Evolutionary conservation across 305 asterid genomes (phyloP).

Genomic region (Plantago lanceolata): DNA sequence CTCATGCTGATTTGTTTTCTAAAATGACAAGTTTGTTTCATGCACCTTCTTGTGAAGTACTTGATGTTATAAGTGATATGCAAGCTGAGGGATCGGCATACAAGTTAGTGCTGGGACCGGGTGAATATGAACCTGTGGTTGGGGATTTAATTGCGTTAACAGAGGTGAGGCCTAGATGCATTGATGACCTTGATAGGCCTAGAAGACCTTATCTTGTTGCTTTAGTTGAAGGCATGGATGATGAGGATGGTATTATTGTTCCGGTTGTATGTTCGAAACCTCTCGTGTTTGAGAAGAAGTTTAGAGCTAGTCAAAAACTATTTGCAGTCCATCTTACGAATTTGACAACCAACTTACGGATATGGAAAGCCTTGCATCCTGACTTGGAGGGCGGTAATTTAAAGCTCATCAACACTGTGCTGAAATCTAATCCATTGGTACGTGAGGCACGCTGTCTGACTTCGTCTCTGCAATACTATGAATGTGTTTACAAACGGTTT

Average conservation of each 20-base stretch:
- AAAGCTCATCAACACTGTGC: constrained; percentile 30
- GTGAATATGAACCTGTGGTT: constrained; percentile 28
- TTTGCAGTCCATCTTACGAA: constrained; percentile 38
- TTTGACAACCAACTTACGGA: constrained; percentile 38
- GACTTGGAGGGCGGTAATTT: constrained; percentile 14
- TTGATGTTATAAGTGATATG: neutral
- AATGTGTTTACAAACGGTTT: neutral
- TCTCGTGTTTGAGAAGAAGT: constrained; percentile 15
- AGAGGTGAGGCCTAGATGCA: constrained; percentile 32
- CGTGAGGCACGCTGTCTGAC: neutral
- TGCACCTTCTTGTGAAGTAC: constrained; percentile 30
- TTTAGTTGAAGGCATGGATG: constrained; percentile 20
- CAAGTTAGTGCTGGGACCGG: neutral
- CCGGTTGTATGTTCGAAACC: constrained; percentile 27
- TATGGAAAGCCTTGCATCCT: constrained; percentile 37
- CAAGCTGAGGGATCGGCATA: constrained; percentile 22
- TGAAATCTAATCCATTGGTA: constrained; percentile 26
- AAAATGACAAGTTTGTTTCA: constrained; percentile 15
- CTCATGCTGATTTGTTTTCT: constrained; percentile 41
- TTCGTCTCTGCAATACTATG: neutral
- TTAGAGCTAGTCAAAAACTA: constrained; percentile 10
- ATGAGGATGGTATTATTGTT: neutral
- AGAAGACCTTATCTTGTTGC: constrained; percentile 31
- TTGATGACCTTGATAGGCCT: constrained; percentile 32
- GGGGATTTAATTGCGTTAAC: constrained; percentile 40